phyloP scores from a whole-genome alignment of 345 rosid species.

The Streptanthus diversifolius region DNA sequence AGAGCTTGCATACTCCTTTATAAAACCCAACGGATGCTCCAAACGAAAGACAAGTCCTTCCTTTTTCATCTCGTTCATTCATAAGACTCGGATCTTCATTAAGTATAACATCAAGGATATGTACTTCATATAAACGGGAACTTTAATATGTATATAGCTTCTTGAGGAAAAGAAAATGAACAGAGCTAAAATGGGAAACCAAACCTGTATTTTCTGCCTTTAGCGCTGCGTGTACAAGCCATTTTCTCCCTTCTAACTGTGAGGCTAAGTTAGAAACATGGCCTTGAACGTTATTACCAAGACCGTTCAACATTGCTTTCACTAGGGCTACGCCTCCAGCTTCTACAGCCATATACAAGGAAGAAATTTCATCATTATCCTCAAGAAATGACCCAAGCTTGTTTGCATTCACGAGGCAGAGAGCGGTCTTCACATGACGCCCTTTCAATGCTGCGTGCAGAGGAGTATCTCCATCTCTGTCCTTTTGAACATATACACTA shows the following conservation, averaged over 20 bases:
- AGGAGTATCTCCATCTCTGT: conserved; percentile 31
- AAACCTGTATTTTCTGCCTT: background rate
- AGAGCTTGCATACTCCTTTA: background rate
- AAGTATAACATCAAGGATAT: background rate
- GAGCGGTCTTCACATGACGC: background rate
- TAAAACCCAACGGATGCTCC: conserved; percentile 3
- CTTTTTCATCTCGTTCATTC: conserved; percentile 13
- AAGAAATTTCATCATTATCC: background rate
- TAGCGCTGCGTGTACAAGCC: background rate
- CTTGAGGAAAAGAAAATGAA: background rate
- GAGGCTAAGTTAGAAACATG: background rate
- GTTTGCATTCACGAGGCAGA: background rate
- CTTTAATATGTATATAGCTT: too few species aligned
- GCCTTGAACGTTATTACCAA: background rate
- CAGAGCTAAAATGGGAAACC: background rate
- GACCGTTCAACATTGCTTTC: background rate
- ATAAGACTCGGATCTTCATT: background rate
- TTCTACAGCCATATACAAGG: conserved; percentile 20
- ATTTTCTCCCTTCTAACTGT: background rate
- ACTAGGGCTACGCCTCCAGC: background rate
- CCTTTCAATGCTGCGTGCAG: conserved; percentile 23
- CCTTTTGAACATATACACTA: background rate
- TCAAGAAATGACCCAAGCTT: background rate
- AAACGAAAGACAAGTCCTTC: conserved; percentile 9
- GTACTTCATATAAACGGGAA: background rate